Base-by-base conservation (phyloP, 2,329 filamentous ascomycete genomes). In the Neonectria ditissima region DNA sequence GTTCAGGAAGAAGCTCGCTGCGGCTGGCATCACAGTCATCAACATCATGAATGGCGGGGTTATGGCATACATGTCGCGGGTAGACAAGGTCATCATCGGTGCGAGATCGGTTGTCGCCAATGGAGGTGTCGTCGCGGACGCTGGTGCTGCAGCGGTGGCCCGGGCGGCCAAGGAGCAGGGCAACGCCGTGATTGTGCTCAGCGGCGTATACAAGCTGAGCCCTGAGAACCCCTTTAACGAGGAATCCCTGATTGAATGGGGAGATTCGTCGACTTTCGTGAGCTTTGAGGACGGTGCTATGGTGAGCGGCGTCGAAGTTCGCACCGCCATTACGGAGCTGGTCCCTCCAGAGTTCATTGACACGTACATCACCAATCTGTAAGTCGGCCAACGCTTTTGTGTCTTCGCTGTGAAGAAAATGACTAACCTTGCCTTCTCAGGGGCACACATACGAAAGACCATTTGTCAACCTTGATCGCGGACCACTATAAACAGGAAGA, bases 81-180 rank as follows among this genome's bases (percentile, higher is more conserved):
- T 97, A 72, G 97, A 95, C 84, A 97, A 97, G 81, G 95, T 99
- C 65, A 92, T 99, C 52, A 84, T 99, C 7, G 91, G 92, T 13
- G 95, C 95, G 6, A 91, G 94, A 74, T 91, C 92, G 4, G 92
- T 99, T 28, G 89, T 97, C 48, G 92, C 93, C 53, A 96, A 97
- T 73, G 96, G 96, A 55, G 92, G 92, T 7, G 87, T 97, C 26
- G 86, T 98, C 28, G 92, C 93, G 18, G 91, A 94, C 43, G 89
- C 92, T 5, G 96, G 96, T n/a, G 92, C 92, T 10, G 89, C 89
- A 20, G 89, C 92, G 43, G 92, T 98, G 68, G 93, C 94, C 5
- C 90, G 91, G 65, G 94, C 94, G 8, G 96, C 96, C 14, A 91
- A 91, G 75, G 89, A 91, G 69, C 91, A 94, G 73, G 89, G 91